Conservation (phyloP, 805 yeast genomes). For the Komagataella phaffii region DNA sequence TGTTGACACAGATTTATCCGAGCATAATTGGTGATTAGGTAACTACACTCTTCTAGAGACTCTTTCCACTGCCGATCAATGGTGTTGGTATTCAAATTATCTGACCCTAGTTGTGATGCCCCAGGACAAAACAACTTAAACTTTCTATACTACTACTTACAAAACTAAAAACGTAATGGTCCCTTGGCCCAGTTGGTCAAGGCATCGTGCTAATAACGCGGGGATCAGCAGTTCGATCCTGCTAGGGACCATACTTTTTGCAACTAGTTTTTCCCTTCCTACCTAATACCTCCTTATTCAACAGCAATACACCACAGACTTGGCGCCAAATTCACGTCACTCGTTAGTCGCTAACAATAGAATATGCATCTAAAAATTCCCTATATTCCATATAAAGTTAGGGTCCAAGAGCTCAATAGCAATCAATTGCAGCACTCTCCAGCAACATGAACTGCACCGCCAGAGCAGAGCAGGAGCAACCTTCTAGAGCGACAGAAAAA, state of each 20-base stretch:
- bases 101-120: too few species aligned
- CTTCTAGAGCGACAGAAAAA: not conserved
- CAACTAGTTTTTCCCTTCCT: too few species aligned
- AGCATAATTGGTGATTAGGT: too few species aligned
- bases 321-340: not conserved
- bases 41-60: too few species aligned
- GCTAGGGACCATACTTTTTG: constrained; percentile 52
- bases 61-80: too few species aligned
- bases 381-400: not conserved
- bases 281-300: too few species aligned
- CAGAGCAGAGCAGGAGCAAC: not conserved
- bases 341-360: not conserved
- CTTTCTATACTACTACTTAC: not conserved
- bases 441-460: too few species aligned
- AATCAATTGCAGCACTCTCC: too few species aligned
- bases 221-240: constrained; percentile 80
- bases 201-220: constrained; percentile 33
- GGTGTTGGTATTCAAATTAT: too few species aligned
- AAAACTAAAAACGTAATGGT: constrained; percentile 1
- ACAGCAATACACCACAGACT: not conserved
- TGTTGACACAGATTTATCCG: too few species aligned
- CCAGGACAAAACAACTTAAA: too few species aligned
- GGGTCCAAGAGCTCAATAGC: not conserved
- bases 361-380: not conserved
- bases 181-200: constrained; percentile 33